phyloP scores from a whole-genome alignment of 2,329 filamentous ascomycete species.

The Fusarium buxicola region DNA sequence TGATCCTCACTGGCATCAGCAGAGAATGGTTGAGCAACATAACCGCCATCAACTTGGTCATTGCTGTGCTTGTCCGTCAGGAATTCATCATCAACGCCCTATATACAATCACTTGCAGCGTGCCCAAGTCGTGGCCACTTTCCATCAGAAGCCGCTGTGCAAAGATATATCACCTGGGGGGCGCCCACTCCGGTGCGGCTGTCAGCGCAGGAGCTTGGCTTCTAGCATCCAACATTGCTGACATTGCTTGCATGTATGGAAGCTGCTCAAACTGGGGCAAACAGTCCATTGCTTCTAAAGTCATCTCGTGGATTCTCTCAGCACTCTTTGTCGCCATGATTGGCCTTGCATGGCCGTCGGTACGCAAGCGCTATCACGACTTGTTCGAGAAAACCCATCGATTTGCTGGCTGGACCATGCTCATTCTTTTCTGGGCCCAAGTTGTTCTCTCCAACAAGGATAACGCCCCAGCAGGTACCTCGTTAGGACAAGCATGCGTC shows the following conservation, averaged over 20 bases:
- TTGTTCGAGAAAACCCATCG: constrained; percentile 77
- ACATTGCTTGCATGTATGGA: constrained; percentile 35
- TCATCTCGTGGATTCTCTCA: constrained; percentile 70
- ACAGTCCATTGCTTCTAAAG: constrained; percentile 54
- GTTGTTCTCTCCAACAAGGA: constrained; percentile 65
- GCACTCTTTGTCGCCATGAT: constrained; percentile 69
- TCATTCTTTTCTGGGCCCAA: constrained; percentile 75
- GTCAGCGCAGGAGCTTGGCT: constrained; percentile 62
- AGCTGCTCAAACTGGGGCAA: constrained; percentile 37
- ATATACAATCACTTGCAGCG: constrained; percentile 59
- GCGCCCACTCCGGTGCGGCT: constrained; percentile 62
- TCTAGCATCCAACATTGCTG: constrained; percentile 53
- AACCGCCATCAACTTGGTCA: constrained; percentile 61
- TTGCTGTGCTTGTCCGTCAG: constrained; percentile 63
- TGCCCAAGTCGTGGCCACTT: constrained; percentile 60
- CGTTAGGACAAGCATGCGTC: constrained; percentile 54
- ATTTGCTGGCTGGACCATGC: constrained; percentile 75
- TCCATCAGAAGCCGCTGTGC: constrained; percentile 59
- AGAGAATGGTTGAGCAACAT: constrained; percentile 55
- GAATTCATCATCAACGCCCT: constrained; percentile 65
- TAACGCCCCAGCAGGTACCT: constrained; percentile 48
- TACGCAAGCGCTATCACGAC: constrained; percentile 74
- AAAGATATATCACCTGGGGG: constrained; percentile 64
- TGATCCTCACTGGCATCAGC: constrained; percentile 52
- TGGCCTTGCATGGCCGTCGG: constrained; percentile 69